Base-by-base conservation (phyloP, 495 filamentous ascomycete genomes). In the Aspergillus sclerotiicarbonarius region DNA sequence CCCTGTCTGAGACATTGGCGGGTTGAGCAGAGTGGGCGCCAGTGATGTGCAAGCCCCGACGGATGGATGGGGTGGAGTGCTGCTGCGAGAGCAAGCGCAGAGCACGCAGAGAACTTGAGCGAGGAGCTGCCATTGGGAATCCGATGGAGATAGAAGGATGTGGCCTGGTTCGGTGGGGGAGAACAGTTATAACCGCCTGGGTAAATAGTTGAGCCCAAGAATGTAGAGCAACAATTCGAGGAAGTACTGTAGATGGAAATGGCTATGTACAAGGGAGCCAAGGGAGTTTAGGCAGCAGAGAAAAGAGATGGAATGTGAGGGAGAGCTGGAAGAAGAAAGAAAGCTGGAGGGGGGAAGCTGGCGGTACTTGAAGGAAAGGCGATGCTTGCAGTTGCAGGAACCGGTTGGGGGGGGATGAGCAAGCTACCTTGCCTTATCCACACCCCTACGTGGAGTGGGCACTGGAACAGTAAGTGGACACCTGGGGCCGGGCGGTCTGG, bases 11-110 rank as follows among this genome's bases (percentile, higher is more conserved):
- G 31, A 68, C 63, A 53, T 71, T 70, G 63, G 67, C 66, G 29
- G 69, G 67, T 54, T 75, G 73, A 58, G 70, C 80, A 41, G 77
- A 77, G 59, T 80, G 72, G n/a, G 72, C 74, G 53, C 81, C 81
- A 33, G 79, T 76, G 61, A 86, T 85, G 72, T 81, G 78, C 43
- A 86, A 73, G 51, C 67, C 51, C 43, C 82, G 82, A 54, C 76
- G 76, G 58, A 68, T 53, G 62, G 68, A 59, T 37, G 71, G 70
- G 41, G 67, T 59, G 56, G 61, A 65, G 37, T 61, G 68, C 58
- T 75, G 79, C 67, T 76, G 73, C 13, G 75, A 70, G 41, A 84
- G 68, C 55, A 71, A 63, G 59, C 72, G 77, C 43, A 84, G 71
- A 57, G 74, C 77, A 54, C 80, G 79, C 21, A 82, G 64, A 21